These are phyloP conservation scores for Chlamydomonas sp. DNA, from an alignment of 139 green algal species.

Conservation along the genomic window DNA sequence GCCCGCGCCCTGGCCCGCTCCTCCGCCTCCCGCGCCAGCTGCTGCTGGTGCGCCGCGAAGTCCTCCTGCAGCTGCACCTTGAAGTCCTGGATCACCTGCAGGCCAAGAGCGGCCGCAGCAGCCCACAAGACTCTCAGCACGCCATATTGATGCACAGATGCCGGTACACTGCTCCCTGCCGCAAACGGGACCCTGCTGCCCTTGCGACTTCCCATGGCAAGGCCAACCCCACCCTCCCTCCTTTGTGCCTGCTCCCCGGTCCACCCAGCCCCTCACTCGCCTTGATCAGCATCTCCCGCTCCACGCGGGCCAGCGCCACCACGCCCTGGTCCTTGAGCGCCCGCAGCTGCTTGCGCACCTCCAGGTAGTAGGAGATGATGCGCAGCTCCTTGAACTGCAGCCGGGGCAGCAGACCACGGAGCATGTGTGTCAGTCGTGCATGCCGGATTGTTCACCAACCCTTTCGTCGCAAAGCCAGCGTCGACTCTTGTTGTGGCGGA, in stretches of 20 bases:
- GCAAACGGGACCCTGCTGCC: too few species aligned
- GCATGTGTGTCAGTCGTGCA: too few species aligned
- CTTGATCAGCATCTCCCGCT: conserved; percentile 68
- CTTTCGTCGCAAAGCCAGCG: too few species aligned
- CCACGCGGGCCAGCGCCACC: conserved; percentile 50
- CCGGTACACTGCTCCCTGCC: too few species aligned
- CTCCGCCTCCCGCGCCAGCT: conserved; percentile 19
- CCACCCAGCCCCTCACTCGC: not conserved
- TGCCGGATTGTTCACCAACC: not conserved
- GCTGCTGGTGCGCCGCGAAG: conserved; percentile 14
- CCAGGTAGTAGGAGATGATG: conserved; percentile 59
- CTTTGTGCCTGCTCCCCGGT: too few species aligned
- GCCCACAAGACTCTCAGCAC: too few species aligned
- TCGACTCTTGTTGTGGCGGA: too few species aligned
- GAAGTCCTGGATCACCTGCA: conserved; percentile 48
- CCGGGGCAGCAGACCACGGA: conserved; percentile 5
- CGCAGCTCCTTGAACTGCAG: conserved; percentile 57
- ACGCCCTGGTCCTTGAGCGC: conserved; percentile 45
- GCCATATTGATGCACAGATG: too few species aligned
- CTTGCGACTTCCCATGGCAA: too few species aligned
- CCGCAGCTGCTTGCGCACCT: conserved; percentile 55
- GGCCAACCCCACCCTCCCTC: too few species aligned
- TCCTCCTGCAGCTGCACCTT: conserved; percentile 41
- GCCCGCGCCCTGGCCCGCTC: conserved; percentile 8
- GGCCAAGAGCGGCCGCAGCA: not conserved